Base-by-base conservation (phyloP, 2,329 filamentous ascomycete species). In the Epichloe sibirici region DNA sequence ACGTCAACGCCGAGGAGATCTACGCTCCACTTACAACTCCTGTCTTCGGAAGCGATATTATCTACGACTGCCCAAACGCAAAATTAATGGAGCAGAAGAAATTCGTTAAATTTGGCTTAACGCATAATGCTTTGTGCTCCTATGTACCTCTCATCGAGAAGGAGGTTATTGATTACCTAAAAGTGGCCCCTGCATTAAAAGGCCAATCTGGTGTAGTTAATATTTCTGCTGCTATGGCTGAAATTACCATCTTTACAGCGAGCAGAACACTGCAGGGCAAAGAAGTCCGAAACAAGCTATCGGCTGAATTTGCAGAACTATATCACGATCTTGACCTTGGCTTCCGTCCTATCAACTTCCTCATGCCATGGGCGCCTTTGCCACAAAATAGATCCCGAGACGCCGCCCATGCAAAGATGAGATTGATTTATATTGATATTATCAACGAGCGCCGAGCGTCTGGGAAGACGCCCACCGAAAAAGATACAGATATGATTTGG, bases 11-110 rank as follows among this genome's bases (percentile, higher is more conserved):
- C 37, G 90, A 95, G 70, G 89, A 95, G 63, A 87, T 95, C 57
- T 95, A 95, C 71, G 85, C 81, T 52, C 85, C 87, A 52, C 76
- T 95, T 55, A 83, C 79, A 5, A 82, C 79, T 23, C 80, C 80
- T 25, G 80, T 83, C 47, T 95, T 95, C 65, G 89, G 89, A 59
- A 83, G 81, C 61, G 85, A 90, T 71, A 89, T 95, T 28, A 87
- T 94, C 51, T 95, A 94, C 66, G 89, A 94, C 67, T 93, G 88
- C 71, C 88, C 88, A 43, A 94, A 94, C 66, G 77, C 88, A 54
- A 94, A 94, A 71, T 78, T 95, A 64, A 94, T 95, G 89, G 89
- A 95, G 73, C 89, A 95, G 75, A 95, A 95, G 76, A 93, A 91
- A 81, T 89, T 90, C 64, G 86, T 90, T 81, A 90, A 90, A 69